phyloP scores from a whole-genome alignment of 306 rosid species.

The Glycine tomentella region DNA sequence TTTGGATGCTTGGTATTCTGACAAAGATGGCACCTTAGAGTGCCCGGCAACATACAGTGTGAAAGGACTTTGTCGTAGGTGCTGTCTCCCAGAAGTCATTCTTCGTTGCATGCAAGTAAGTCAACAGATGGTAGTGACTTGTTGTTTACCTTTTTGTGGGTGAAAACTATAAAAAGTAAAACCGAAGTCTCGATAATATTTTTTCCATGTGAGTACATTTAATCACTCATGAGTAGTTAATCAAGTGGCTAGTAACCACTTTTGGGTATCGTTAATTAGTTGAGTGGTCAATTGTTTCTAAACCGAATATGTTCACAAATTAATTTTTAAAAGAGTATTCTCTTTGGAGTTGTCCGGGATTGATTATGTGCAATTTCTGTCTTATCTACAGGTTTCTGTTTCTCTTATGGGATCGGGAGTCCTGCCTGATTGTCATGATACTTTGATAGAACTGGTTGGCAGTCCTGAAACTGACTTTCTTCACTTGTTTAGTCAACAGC shows the following conservation, averaged over 20 bases:
- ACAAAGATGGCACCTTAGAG: constrained; percentile 66
- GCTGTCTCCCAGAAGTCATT: constrained; percentile 93
- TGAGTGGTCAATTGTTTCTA: constrained; percentile 27
- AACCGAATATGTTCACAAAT: background rate
- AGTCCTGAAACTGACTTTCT: constrained; percentile 69
- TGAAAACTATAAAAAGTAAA: background rate
- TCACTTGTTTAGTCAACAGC: constrained; percentile 94
- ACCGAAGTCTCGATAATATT: background rate
- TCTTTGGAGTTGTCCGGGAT: constrained; percentile 2
- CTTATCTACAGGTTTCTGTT: constrained; percentile 74
- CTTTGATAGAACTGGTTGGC: constrained; percentile 80
- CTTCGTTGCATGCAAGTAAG: constrained; percentile 97
- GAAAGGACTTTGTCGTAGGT: constrained; percentile 87
- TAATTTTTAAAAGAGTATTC: background rate
- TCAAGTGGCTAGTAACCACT: background rate
- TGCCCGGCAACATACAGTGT: constrained; percentile 82
- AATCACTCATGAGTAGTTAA: constrained; percentile 17
- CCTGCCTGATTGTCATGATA: constrained; percentile 72
- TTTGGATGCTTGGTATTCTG: constrained; percentile 92
- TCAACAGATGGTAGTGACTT: constrained; percentile 21
- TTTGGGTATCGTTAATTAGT: constrained; percentile 21
- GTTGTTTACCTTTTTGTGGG: background rate
- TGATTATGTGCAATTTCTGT: constrained; percentile 27
- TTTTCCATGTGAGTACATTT: background rate
- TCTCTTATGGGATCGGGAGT: constrained; percentile 77